Evolutionary conservation across 2,329 filamentous ascomycete species (phyloP).

Genomic region (Didymella sp.): DNA sequence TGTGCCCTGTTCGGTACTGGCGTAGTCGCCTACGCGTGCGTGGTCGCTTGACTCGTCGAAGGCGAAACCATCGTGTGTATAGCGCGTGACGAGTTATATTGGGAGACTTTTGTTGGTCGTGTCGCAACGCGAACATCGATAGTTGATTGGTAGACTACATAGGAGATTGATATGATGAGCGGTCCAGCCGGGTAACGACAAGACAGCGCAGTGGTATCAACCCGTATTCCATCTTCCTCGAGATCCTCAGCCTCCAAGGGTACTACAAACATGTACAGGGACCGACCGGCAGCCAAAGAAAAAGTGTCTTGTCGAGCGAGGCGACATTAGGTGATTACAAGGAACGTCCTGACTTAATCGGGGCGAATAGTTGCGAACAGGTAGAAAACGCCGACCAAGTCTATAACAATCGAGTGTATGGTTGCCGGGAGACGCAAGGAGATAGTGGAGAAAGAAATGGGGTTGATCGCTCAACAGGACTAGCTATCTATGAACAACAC

Average conservation of each 20-base stretch:
- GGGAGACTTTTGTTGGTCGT: neutral
- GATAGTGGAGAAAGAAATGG: constrained; percentile 18
- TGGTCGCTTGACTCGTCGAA: neutral
- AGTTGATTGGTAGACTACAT: constrained; percentile 17
- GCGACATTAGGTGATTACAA: constrained; percentile 22
- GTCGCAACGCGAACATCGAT: constrained; percentile 7
- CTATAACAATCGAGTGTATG: constrained; percentile 12
- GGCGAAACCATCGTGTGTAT: neutral
- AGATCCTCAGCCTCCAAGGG: constrained; percentile 3
- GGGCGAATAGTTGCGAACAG: constrained; percentile 14
- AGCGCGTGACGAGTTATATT: neutral
- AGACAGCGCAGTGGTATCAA: constrained; percentile 18
- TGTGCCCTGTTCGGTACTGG: neutral
- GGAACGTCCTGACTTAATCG: constrained; percentile 12
- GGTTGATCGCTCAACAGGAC: constrained; percentile 26
- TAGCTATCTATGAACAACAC: constrained; percentile 22
- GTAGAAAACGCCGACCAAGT: constrained; percentile 9
- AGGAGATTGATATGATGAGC: constrained; percentile 13
- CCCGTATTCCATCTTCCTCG: neutral
- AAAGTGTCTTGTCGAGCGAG: constrained; percentile 9
- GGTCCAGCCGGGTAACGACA: constrained; percentile 16
- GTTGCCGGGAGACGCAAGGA: constrained; percentile 21
- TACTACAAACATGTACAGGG: constrained; percentile 15
- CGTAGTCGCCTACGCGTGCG: neutral
- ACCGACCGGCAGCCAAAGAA: constrained; percentile 13